Conservation (phyloP, 768 basidiomycete genomes). For the Lepiota brunneoincarnata region DNA sequence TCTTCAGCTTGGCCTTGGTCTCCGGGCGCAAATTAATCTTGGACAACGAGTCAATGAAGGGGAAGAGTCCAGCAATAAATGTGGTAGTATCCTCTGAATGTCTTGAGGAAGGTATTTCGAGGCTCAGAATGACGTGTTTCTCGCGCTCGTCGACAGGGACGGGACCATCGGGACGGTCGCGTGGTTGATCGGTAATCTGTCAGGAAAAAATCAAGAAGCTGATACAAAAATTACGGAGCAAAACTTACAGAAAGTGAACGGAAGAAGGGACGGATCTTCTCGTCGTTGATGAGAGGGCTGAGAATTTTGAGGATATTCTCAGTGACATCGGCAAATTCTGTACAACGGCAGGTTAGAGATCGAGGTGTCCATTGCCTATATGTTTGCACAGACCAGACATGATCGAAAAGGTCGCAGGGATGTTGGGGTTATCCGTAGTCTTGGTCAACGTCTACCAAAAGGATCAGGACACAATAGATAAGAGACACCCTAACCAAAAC, state of each 20-base stretch:
- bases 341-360: slow-evolving; percentile 7
- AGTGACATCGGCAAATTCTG: slow-evolving; percentile 85
- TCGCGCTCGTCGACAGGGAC: slow-evolving; percentile 49
- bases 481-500: slow-evolving; percentile 24
- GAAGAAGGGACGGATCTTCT: slow-evolving; percentile 71
- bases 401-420: slow-evolving; percentile 64
- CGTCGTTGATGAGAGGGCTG: slow-evolving; percentile 56
- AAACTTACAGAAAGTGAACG: slow-evolving; percentile 71
- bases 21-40: slow-evolving; percentile 72
- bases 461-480: slow-evolving; percentile 2
- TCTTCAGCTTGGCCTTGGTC: slow-evolving; percentile 75
- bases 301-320: slow-evolving; percentile 67
- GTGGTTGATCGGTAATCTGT: slow-evolving; percentile 84
- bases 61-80: slow-evolving; percentile 68
- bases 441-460: slow-evolving; percentile 78
- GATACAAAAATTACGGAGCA: background rate
- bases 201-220: slow-evolving; percentile 2
- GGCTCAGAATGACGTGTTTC: slow-evolving; percentile 74
- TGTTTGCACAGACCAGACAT: slow-evolving; percentile 61
- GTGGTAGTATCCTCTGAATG: slow-evolving; percentile 48
- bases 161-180: slow-evolving; percentile 58
- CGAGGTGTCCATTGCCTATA: slow-evolving; percentile 3
- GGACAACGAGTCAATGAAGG: slow-evolving; percentile 67
- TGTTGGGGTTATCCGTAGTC: slow-evolving; percentile 58
- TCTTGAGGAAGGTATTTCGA: slow-evolving; percentile 51